Percentiles rank a stretch among this genome's conserved stretches.
These are phyloP conservation scores for Pochonia chlamydosporia DNA, from an alignment of 2,329 filamentous ascomycete genomes.

Conservation along the genomic window DNA sequence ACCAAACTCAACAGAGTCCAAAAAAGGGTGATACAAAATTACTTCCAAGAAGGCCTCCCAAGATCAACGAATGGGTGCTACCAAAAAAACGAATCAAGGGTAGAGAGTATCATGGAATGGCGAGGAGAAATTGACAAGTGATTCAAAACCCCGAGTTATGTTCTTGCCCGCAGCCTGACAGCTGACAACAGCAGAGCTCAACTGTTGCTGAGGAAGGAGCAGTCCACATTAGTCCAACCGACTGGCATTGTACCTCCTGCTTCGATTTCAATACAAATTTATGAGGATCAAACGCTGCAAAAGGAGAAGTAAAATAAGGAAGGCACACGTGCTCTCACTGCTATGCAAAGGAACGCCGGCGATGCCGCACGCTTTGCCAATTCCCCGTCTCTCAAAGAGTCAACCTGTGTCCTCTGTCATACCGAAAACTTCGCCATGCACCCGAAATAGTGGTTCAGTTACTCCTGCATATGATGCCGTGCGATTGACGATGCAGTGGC, in stretches of 20 bases:
- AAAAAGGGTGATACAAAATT: conserved; percentile 24
- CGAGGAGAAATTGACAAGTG: conserved; percentile 20
- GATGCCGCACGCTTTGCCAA: not conserved
- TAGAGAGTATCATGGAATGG: conserved; percentile 31
- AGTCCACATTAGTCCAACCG: not conserved
- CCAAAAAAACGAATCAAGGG: conserved; percentile 30
- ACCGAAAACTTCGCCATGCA: not conserved
- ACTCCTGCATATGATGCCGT: not conserved
- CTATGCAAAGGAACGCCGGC: not conserved
- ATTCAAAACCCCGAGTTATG: too few relatives aligned
- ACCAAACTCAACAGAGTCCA: conserved; percentile 20
- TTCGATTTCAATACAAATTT: not conserved
- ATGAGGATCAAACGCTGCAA: too few relatives aligned
- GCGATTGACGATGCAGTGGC: not conserved
- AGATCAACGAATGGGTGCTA: conserved; percentile 7
- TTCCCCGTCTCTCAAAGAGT: not conserved
- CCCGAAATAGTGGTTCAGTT: not conserved
- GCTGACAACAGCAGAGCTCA: conserved; percentile 11
- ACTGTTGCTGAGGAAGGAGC: not conserved
- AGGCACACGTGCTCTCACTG: too few relatives aligned
- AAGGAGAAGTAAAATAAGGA: too few relatives aligned
- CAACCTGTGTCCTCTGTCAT: not conserved
- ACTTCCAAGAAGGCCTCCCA: conserved; percentile 33
- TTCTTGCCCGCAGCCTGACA: too few relatives aligned
- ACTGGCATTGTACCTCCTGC: not conserved